Evolutionary conservation across 2,329 filamentous ascomycete species (phyloP).

Genomic region (Colletotrichum gigasporum): DNA sequence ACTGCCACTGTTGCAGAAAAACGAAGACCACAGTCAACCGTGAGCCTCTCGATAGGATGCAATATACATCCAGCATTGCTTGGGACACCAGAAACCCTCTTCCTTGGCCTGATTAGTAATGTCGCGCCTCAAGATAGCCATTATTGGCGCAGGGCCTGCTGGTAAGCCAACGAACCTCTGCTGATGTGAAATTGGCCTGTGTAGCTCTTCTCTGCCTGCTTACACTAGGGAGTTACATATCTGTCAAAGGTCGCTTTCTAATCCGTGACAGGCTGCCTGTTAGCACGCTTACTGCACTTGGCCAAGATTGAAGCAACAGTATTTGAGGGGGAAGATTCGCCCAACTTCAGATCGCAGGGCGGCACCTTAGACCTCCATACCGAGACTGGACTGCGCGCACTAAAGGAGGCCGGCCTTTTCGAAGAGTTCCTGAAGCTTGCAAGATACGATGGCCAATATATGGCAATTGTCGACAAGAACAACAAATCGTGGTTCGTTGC

Average conservation of each 20-base stretch:
- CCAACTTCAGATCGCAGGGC: slow-evolving; percentile 58
- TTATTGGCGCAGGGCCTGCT: slow-evolving; percentile 58
- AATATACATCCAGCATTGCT: too few relatives aligned
- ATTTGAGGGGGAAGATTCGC: slow-evolving; percentile 57
- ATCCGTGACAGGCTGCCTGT: slow-evolving; percentile 49
- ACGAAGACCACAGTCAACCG: too few relatives aligned
- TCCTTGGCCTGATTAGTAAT: too few relatives aligned
- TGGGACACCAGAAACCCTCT: too few relatives aligned
- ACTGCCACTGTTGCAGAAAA: too few relatives aligned
- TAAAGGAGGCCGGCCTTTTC: slow-evolving; percentile 59
- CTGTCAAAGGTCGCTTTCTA: too few relatives aligned
- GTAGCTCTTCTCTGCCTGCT: too few relatives aligned
- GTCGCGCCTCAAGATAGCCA: slow-evolving; percentile 47
- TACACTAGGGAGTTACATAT: too few relatives aligned
- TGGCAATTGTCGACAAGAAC: slow-evolving; percentile 55
- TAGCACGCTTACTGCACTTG: slow-evolving; percentile 62
- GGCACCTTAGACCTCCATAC: slow-evolving; percentile 65
- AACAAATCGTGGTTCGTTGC: slow-evolving; percentile 44
- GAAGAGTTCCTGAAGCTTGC: slow-evolving; percentile 59
- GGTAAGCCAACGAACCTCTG: slow-evolving; percentile 33
- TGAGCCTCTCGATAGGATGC: too few relatives aligned
- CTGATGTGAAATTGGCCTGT: too few relatives aligned
- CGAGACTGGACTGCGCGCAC: slow-evolving; percentile 57
- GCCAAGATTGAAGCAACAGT: slow-evolving; percentile 56
- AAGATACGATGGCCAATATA: slow-evolving; percentile 61